Percentiles rank a stretch among this genome's conserved stretches.
Evolutionary conservation across 345 rosid genomes (phyloP).

Genomic region (Rhizophora mangle): DNA sequence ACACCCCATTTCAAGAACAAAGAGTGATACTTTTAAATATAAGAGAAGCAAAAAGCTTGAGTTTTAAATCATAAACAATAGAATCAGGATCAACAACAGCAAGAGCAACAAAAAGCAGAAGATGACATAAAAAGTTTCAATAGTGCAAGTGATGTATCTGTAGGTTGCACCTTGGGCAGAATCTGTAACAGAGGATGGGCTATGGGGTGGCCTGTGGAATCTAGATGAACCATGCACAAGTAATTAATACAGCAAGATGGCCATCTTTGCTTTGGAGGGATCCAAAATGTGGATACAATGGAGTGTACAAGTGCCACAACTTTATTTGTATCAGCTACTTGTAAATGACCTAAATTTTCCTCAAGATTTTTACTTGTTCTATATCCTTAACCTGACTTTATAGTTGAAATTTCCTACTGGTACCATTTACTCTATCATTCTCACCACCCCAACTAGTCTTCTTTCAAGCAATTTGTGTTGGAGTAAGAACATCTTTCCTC

Average conservation of each 20-base stretch:
- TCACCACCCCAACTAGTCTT: no score
- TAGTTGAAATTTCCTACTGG: no score
- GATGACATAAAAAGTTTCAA: neutral
- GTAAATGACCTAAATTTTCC: no score
- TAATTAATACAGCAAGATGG: neutral
- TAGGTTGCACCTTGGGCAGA: neutral
- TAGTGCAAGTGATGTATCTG: neutral
- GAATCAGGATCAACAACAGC: neutral
- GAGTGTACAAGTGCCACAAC: no score
- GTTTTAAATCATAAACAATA: neutral
- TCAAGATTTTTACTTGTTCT: no score
- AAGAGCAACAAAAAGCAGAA: neutral
- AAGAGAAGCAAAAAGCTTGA: neutral
- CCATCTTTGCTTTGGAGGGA: neutral
- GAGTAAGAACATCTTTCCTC: no score
- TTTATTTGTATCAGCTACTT: no score
- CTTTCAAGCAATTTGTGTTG: no score
- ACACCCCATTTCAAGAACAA: neutral
- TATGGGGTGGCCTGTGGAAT: slow-evolving; percentile 22
- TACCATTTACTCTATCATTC: no score
- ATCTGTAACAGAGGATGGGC: neutral
- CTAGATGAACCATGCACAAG: neutral
- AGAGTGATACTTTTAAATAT: neutral
- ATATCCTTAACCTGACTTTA: no score
- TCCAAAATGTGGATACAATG: no score